Percentiles rank a stretch among this genome's conserved stretches.
Conservation (phyloP, 1,139 yeast genomes). For the Williopsis jadinii region DNA sequence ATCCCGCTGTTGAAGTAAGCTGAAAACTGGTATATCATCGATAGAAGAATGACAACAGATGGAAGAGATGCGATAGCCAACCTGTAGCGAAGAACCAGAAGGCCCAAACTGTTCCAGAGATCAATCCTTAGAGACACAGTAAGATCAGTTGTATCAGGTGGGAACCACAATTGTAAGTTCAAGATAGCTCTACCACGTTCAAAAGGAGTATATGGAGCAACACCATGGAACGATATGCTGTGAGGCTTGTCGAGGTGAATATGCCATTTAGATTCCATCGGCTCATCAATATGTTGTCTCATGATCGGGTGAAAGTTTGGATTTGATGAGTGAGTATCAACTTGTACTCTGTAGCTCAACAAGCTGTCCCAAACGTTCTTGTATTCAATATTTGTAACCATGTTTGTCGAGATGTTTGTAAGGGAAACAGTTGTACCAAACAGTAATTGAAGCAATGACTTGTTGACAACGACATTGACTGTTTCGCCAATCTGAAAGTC, state of each 20-base stretch:
- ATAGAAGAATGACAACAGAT: constrained; percentile 38
- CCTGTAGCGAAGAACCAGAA: constrained; percentile 57
- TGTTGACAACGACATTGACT: constrained; percentile 2
- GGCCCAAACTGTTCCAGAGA: constrained; percentile 33
- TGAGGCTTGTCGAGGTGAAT: constrained; percentile 34
- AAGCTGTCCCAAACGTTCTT: constrained; percentile 59
- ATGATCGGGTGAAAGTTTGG: constrained; percentile 51
- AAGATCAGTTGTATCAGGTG: background rate
- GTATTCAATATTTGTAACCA: constrained; percentile 41
- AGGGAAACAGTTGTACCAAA: constrained; percentile 25
- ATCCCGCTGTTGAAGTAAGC: constrained; percentile 31
- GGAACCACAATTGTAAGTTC: constrained; percentile 24
- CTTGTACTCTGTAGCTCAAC: constrained; percentile 43
- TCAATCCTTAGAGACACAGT: constrained; percentile 24
- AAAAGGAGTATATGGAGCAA: constrained; percentile 73
- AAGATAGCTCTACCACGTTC: constrained; percentile 22
- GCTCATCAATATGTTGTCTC: constrained; percentile 60
- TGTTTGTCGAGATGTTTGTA: constrained; percentile 30
- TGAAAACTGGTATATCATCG: constrained; percentile 40
- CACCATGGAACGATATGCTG: constrained; percentile 54
- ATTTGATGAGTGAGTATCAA: constrained; percentile 6
- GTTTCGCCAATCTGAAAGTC: background rate
- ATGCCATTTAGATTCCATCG: constrained; percentile 76
- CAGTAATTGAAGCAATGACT: constrained; percentile 6
- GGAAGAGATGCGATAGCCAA: constrained; percentile 56